Evolutionary conservation across 148 eudicot genomes (phyloP).

Genomic region (Camellia sinensis): DNA sequence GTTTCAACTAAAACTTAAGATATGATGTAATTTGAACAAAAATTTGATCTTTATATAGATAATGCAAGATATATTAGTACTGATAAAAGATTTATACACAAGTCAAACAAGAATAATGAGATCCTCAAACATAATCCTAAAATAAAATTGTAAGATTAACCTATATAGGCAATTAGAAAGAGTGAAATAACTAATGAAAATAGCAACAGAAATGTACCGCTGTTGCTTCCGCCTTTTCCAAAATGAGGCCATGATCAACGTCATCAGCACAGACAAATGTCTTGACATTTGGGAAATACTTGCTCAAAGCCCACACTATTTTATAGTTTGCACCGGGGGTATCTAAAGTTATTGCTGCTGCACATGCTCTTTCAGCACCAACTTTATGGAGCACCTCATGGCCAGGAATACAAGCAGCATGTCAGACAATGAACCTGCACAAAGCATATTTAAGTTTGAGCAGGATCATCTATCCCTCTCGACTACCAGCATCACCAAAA

Average conservation of each 20-base stretch:
- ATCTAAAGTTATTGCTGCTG: constrained; percentile 94
- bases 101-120: neutral
- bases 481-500: constrained; percentile 99
- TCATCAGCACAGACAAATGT: constrained; percentile 99
- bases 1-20: constrained; percentile 15
- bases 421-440: constrained; percentile 19
- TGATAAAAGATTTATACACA: neutral
- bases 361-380: constrained; percentile 97
- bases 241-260: constrained; percentile 96
- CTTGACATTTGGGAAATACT: constrained; percentile 88
- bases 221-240: constrained; percentile 99
- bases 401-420: constrained; percentile 19
- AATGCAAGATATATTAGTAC: neutral
- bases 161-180: neutral
- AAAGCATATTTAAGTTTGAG: constrained; percentile 11
- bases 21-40: neutral
- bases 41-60: neutral
- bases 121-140: neutral
- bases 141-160: neutral
- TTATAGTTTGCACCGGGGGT: constrained; percentile 97
- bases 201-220: constrained; percentile 58
- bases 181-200: neutral
- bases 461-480: constrained; percentile 63
- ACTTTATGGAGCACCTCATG: constrained; percentile 89
- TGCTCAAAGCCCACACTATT: constrained; percentile 98